Evolutionary conservation across 2,329 filamentous ascomycete species (phyloP), one percentile per base, ranked within the genome.

Genomic region (Verticillium nonalfalfae): DNA sequence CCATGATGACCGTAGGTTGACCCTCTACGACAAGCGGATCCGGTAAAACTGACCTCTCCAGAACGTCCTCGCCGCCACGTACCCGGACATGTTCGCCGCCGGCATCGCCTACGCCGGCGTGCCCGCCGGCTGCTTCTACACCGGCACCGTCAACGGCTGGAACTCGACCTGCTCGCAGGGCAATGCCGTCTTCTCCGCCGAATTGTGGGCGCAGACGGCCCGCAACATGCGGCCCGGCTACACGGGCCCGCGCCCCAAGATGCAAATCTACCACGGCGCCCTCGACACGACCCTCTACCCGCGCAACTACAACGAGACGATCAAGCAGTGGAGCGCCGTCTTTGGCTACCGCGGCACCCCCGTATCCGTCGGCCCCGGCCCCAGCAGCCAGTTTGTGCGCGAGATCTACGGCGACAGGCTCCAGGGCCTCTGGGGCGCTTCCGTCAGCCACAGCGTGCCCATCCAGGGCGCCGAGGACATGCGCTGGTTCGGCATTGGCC

Each of bases 211-310:
- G 11, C 73, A 76, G 63, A 72, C 77, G 31, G 81, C 78, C 13
- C 70, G 73, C 33, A 72, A 72, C 60, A 77, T 78, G 77, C 79
- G 83, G 65, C 78, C 80, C 0, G 78, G 76, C 5, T 58, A 58
- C 56, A 73, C 71, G 15, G 82, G 82, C 2, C 60, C 75, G 0
- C 74, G 81, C 2, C 83, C 84, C 2, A 78, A 76, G 60, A 82
- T 87, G 78, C 81, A 84, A 68, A 78, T 86, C 68, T 86, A 81
- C 74, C 84, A 86, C 68, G 84, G 84, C 50, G 79, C 77, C 40
- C 71, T 69, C 2, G 84, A 86, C 68, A 71, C 70, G 11, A 83
- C 78, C 1, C 74, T 86, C 10, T 73, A 75, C 58, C 79, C 79
- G 15, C 76, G 78, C 66, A 86, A 86, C 71, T 85, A 83, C 69